phyloP scores from a whole-genome alignment of 2,329 filamentous ascomycete species.

The Calycina marina region DNA sequence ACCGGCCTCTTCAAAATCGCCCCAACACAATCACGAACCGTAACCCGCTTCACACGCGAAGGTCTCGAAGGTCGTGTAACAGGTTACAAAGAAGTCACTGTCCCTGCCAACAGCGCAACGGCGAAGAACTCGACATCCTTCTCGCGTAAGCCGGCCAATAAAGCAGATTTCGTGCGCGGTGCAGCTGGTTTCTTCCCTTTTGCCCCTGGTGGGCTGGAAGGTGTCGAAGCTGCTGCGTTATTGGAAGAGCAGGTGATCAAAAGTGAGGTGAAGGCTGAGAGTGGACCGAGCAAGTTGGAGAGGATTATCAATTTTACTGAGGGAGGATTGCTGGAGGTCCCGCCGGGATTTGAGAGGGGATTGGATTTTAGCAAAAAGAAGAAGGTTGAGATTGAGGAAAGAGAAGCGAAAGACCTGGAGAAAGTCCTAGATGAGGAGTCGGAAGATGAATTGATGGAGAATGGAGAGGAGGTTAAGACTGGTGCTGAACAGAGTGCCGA shows the following conservation, averaged over 20 bases:
- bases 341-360: conserved; percentile 71
- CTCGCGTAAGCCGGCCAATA: conserved; percentile 67
- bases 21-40: conserved; percentile 84
- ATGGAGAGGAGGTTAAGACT: conserved; percentile 21
- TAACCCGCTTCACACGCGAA: conserved; percentile 81
- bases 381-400: conserved; percentile 38
- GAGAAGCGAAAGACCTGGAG: conserved; percentile 57
- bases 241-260: conserved; percentile 61
- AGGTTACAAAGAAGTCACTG: conserved; percentile 85
- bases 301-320: conserved; percentile 73
- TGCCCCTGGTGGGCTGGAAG: conserved; percentile 76
- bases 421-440: conserved; percentile 40
- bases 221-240: conserved; percentile 71
- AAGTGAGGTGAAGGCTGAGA: conserved; percentile 29
- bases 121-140: conserved; percentile 93
- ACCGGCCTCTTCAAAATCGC: conserved; percentile 76
- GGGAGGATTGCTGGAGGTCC: conserved; percentile 63
- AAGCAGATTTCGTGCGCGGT: conserved; percentile 83
- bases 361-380: conserved; percentile 53
- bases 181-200: conserved; percentile 92
- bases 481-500: conserved; percentile 22
- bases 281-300: conserved; percentile 47
- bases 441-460: conserved; percentile 17
- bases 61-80: conserved; percentile 86
- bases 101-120: conserved; percentile 76